Evolutionary conservation across 2,329 filamentous ascomycete genomes (phyloP), one percentile per base, ranked within the genome.

Genomic region (Xylaria sp.): DNA sequence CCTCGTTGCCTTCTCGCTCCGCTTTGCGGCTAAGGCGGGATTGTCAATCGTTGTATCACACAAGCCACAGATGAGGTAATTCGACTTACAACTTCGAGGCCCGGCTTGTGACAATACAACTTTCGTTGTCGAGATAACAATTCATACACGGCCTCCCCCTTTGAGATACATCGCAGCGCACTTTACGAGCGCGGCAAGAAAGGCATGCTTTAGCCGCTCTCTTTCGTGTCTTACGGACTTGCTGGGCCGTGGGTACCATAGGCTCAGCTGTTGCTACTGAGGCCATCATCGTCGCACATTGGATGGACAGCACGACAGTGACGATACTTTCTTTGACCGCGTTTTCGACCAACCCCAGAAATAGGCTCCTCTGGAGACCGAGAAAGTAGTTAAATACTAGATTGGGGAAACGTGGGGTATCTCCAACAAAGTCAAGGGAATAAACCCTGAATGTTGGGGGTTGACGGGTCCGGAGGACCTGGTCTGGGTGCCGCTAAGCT

Each of bases 91-190:
- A 80, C 67, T 79, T 79, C 4, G 79, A 82, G 23, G 79, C 81
- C 68, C 80, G 77, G 49, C 78, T 79, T 9, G 79, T 82, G 65
- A 82, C 78, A 60, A 84, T 74, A 70, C 81, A 81, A 0, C 78
- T 79, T 71, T 85, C 83, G 66, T 81, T 83, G 71, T 86, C 84
- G 63, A 85, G 81, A 54, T 83, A 83, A 73, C 84, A 86, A 65
- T 86, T 86, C 78, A 85, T 86, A 76, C 82, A 87, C 7, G 84
- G 85, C 38, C 80, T 78, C 3, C 83, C 84, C 66, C 81, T 79
- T 70, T 84, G 83, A 48, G 81, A 84, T 17, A 86, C 83, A 72
- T 85, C 84, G 66, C 84, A 86, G 33, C 84, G 79, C 33, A 86
- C 84, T 73, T 86, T 86, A 31, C 84, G 78, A n/a, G 83, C 80